Conservation (phyloP, 257 asterid species). For the Echites panduratus region DNA sequence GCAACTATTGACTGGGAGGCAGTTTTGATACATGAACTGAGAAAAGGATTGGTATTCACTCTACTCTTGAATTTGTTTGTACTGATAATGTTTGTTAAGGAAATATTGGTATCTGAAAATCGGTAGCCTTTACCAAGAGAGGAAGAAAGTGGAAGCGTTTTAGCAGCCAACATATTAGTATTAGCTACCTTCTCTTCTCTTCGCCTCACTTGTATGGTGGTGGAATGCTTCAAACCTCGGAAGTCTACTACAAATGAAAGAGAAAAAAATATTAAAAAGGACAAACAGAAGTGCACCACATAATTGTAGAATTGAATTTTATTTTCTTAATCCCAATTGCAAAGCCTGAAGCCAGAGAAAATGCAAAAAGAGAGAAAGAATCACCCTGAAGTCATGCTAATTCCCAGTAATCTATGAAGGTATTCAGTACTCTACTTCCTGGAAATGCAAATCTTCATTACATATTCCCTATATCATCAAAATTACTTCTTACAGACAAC, state of each 20-base stretch:
- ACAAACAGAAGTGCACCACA: not conserved
- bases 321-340: not conserved
- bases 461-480: not conserved
- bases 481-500: not conserved
- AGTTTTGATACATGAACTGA: constrained; percentile 34
- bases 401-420: not conserved
- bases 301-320: not conserved
- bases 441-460: not conserved
- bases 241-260: not conserved
- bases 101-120: constrained; percentile 20
- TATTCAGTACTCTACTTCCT: not conserved
- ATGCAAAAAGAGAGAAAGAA: not conserved
- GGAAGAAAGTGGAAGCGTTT: constrained; percentile 35
- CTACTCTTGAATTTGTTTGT: constrained; percentile 12
- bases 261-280: not conserved
- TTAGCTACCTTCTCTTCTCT: not conserved
- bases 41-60: constrained; percentile 17
- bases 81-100: constrained; percentile 15
- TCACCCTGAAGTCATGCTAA: not conserved
- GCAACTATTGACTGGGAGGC: constrained; percentile 30
- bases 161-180: constrained; percentile 45
- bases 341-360: not conserved
- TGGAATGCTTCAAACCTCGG: not conserved
- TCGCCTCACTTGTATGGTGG: not conserved
- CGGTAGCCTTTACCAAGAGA: constrained; percentile 16